Base-by-base conservation (phyloP, 2,329 filamentous ascomycete genomes). In the Aspergillus transmontanensis region DNA sequence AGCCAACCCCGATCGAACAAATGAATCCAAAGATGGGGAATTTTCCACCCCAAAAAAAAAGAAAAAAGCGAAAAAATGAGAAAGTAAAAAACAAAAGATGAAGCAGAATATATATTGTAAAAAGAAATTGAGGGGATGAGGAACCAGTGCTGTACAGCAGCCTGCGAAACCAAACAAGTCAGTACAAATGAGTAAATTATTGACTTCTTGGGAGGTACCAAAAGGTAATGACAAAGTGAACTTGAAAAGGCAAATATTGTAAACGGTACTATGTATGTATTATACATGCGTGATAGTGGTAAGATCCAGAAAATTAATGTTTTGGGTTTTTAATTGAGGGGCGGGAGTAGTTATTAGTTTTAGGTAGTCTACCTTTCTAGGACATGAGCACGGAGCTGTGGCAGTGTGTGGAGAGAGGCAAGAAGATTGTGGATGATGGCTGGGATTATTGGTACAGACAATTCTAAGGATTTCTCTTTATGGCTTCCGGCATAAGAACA, bases 401-500 rank as follows among this genome's bases (percentile, higher is more conserved):
- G 64, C 64, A 70, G 67, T 67, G 66, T 69, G 68, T 68, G 68
- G 66, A 66, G 70, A 71, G 69, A 71, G 67, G 61, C 62, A 59
- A 68, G 63, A 65, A 64, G 46, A 57, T 57, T 57, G 57, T 64
- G 48, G 57, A 63, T 63, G 67, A 59, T 61, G 61, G 63, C 61
- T 63, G 57, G 64, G 56, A 66, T 67, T 61, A 67, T 65, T 62
- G 59, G 66, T 55, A 64, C 41, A 61, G 50, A 36, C 36, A 39
- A 50, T 57, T 61, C 57, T 64, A 67, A 62, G 62, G 62, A 64
- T 71, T 73, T 64, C 66, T 72, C 65, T 71, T 72, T 70, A 66
- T 67, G 64, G 67, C 62, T 54, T 58, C 66, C 65, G 64, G 67
- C 70, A 73, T 68, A 63, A 59, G 54, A 51, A 56, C 61, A 60